These are phyloP conservation scores for Passiflora organensis DNA, from an alignment of 345 rosid species.

Conservation along the genomic window DNA sequence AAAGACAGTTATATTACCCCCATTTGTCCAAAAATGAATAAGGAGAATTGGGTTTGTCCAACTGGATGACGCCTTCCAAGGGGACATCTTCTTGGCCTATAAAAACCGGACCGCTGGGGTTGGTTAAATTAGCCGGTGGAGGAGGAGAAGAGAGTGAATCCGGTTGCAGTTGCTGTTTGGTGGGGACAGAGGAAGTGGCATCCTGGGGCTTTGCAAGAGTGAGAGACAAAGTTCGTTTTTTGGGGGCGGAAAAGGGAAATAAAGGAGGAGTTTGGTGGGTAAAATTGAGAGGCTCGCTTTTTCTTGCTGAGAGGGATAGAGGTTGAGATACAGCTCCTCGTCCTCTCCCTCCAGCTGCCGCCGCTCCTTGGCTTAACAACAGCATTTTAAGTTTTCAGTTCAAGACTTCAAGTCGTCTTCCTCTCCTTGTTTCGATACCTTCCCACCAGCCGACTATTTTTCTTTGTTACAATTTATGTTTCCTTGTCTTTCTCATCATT, in stretches of 20 bases:
- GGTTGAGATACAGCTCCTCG: slow-evolving; percentile 34
- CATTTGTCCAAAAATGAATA: slow-evolving; percentile 48
- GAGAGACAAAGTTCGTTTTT: slow-evolving; percentile 20
- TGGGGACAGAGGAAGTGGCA: slow-evolving; percentile 22
- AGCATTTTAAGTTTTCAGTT: slow-evolving; percentile 40
- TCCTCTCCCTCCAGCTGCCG: slow-evolving; percentile 30
- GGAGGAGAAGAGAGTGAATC: slow-evolving; percentile 2
- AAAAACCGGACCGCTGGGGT: slow-evolving; percentile 38
- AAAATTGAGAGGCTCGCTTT: slow-evolving; percentile 30
- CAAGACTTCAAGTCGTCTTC: no score
- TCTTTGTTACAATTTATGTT: no score
- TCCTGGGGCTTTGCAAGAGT: slow-evolving; percentile 24
- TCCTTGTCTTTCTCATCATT: no score
- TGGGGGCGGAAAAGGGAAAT: slow-evolving; percentile 8
- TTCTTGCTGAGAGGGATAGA: slow-evolving; percentile 22
- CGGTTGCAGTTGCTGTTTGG: not conserved
- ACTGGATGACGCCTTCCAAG: slow-evolving; percentile 87
- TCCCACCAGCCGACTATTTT: no score
- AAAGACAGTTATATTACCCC: slow-evolving; percentile 50
- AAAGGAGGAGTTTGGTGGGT: slow-evolving; percentile 27
- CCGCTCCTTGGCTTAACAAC: slow-evolving; percentile 42
- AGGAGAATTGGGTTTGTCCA: slow-evolving; percentile 59
- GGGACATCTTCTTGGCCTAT: slow-evolving; percentile 65
- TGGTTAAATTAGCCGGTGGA: slow-evolving; percentile 25
- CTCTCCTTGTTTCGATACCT: no score